Conservation (phyloP, 768 basidiomycete species). For the Scleroderma citrinum region DNA sequence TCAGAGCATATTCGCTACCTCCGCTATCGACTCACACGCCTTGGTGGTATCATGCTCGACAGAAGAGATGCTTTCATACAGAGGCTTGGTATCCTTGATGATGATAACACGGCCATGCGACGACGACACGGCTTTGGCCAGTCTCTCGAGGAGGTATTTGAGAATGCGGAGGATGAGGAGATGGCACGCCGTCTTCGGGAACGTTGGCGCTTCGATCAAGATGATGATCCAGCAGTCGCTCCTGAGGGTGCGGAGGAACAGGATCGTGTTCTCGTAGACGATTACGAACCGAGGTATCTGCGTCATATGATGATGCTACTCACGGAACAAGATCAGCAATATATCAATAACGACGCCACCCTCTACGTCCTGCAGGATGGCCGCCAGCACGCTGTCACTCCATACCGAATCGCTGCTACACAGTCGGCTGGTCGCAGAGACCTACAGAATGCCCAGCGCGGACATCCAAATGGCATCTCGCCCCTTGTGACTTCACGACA, state of each 20-base stretch:
- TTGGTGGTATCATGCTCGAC: constrained; percentile 74
- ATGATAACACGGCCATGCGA: not conserved
- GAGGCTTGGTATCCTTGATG: constrained; percentile 17
- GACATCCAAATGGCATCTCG: constrained; percentile 20
- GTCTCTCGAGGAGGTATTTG: constrained; percentile 22
- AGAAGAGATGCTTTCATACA: constrained; percentile 42
- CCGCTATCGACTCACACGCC: constrained; percentile 76
- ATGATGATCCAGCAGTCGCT: constrained; percentile 52
- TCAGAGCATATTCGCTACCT: constrained; percentile 30
- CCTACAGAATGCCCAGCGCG: constrained; percentile 15
- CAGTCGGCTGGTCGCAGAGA: constrained; percentile 25
- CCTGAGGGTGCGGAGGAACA: constrained; percentile 63
- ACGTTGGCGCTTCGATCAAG: constrained; percentile 64
- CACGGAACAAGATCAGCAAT: constrained; percentile 46
- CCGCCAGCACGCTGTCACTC: constrained; percentile 42
- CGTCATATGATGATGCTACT: constrained; percentile 52
- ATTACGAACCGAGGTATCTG: constrained; percentile 57
- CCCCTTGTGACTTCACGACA: constrained; percentile 19
- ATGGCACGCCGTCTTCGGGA: constrained; percentile 40
- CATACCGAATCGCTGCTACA: constrained; percentile 37
- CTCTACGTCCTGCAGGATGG: constrained; percentile 41
- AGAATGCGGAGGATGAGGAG: constrained; percentile 35
- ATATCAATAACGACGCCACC: constrained; percentile 46
- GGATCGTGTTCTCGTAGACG: constrained; percentile 64
- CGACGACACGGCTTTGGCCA: constrained; percentile 11